phyloP scores from a whole-genome alignment of 1,139 yeast species.

The Yamadazyma atlantica region DNA sequence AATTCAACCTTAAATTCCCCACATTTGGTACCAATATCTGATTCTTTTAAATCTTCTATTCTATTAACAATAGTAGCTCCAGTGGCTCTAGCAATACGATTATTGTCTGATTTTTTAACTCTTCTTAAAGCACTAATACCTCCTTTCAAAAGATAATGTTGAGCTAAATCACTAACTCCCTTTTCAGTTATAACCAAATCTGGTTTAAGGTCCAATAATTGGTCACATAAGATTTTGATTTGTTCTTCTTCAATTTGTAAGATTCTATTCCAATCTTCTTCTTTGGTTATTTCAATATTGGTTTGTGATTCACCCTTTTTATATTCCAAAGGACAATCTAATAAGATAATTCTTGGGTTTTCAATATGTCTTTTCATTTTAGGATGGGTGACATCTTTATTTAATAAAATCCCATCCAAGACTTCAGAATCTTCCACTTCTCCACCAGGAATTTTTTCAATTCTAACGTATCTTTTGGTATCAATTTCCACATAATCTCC shows the following conservation, averaged over 20 bases:
- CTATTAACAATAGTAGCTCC: slow-evolving; percentile 98
- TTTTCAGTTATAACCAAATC: slow-evolving; percentile 95
- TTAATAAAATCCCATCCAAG: slow-evolving; percentile 87
- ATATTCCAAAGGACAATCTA: slow-evolving; percentile 97
- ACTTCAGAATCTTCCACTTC: slow-evolving; percentile 88
- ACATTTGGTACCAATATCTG: slow-evolving; percentile 86
- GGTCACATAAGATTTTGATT: slow-evolving; percentile 83
- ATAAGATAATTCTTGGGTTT: slow-evolving; percentile 82
- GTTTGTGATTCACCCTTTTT: slow-evolving; percentile 99
- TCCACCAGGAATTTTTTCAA: slow-evolving; percentile 97
- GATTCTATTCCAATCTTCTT: slow-evolving; percentile 92
- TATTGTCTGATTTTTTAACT: slow-evolving; percentile 93
- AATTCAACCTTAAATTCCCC: slow-evolving; percentile 91
- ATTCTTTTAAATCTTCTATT: slow-evolving; percentile 87
- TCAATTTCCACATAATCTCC: slow-evolving; percentile 84
- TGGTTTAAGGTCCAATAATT: slow-evolving; percentile 81
- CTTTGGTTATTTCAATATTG: slow-evolving; percentile 94
- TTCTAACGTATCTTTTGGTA: slow-evolving; percentile 86
- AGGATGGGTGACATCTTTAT: slow-evolving; percentile 97
- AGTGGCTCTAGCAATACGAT: slow-evolving; percentile 94
- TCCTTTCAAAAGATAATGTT: slow-evolving; percentile 90
- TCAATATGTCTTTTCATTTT: slow-evolving; percentile 89
- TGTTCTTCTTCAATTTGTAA: slow-evolving; percentile 98
- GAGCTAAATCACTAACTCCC: slow-evolving; percentile 98
- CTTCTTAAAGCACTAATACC: slow-evolving; percentile 93